Evolutionary conservation across 2,329 filamentous ascomycete species (phyloP), one percentile per base, ranked within the genome.

Genomic region (Xylaria multiplex): DNA sequence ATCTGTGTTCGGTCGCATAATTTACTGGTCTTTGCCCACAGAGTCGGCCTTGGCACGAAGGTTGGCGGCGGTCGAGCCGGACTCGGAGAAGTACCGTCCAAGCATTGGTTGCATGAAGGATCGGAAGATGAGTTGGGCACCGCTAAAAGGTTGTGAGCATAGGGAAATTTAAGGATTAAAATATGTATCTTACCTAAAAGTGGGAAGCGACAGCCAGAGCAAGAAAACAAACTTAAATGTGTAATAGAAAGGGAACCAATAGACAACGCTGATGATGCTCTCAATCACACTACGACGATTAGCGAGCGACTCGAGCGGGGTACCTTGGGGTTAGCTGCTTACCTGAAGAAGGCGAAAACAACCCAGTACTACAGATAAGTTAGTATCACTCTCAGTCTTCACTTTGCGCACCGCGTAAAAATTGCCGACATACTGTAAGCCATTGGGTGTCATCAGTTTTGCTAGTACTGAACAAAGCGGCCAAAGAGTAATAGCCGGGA

Each of bases 181-280:
- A 61, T 64, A 45, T n/a, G 49, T 46, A 19, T 62, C 91, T 79
- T 90, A 97, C 95, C 86, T 86, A 85, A 96, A 97, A 81, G 92
- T 88, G 80, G 96, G 96, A 77, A 99, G 93, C 75, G 95, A 90
- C 84, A 99, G 93, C 96, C 96, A 99, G 80, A 99, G 90, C 76
- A 98, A 87, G 80, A 98, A 91, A 78, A 96, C 85, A 79, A 99
- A 97, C 88, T 99, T 99, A 91, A 99, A 98, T 79, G 94, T 95
- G 84, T 93, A 99, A 91, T 99, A 99, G 86, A 99, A 99, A 78
- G 96, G 91, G 85, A 96, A 93, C 92, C 92, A 96, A 87, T 96
- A 96, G 70, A 95, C 91, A 70, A 93, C 91, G 82, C 87, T 93
- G 77, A 96, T 82, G 68, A 91, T 86, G 80, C 91, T 93, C 86